Conservation (phyloP, 148 eudicot species). For the Camellia granthamiana region DNA sequence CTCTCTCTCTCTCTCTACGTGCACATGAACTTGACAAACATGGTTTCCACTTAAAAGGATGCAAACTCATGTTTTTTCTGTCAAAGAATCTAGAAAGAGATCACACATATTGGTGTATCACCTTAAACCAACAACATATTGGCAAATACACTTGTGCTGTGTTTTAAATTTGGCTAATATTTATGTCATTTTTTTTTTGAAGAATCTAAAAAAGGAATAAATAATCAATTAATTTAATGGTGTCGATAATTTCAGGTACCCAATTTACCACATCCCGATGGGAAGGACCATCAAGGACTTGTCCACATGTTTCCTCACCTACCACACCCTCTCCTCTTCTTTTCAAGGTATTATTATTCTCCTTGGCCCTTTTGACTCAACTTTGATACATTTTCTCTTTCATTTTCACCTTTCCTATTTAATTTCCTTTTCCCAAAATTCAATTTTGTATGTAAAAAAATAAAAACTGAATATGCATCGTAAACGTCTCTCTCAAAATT, state of each 20-base stretch:
- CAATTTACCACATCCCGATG: constrained; percentile 38
- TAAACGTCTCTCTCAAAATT: background rate
- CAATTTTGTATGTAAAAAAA: background rate
- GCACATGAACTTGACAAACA: background rate
- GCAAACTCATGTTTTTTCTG: background rate
- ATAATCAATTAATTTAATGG: background rate
- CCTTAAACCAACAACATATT: background rate
- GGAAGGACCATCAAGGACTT: constrained; percentile 21
- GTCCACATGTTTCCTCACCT: constrained; percentile 38
- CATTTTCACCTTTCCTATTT: constrained; percentile 1
- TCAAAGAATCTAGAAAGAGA: background rate
- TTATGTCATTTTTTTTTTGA: background rate
- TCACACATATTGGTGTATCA: background rate
- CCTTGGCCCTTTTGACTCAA: background rate
- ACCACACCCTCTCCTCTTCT: constrained; percentile 38
- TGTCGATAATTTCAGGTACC: constrained; percentile 25
- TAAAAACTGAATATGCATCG: background rate
- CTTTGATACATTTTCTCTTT: background rate
- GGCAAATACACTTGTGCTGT: background rate
- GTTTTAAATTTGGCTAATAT: background rate
- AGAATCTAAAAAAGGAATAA: background rate
- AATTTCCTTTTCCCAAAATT: background rate
- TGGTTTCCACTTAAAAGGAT: background rate
- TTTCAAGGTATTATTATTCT: constrained; percentile 31
- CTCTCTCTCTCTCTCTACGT: background rate